Conservation (phyloP, 805 yeast genomes). For the Saturnispora sekii region DNA sequence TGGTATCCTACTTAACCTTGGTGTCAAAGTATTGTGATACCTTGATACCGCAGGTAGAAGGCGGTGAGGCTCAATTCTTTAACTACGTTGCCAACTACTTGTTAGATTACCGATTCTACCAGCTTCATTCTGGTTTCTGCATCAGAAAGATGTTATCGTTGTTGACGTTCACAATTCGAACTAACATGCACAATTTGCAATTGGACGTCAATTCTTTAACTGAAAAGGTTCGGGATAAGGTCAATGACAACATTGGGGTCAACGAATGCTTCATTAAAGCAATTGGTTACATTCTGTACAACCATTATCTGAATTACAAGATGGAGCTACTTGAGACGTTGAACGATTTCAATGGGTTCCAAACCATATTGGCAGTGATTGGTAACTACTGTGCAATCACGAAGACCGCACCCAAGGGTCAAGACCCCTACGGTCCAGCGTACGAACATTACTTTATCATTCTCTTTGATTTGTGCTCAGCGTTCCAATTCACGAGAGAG, state of each 20-base stretch:
- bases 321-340: slow-evolving; percentile 33
- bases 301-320: slow-evolving; percentile 17
- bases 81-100: slow-evolving; percentile 21
- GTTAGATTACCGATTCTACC: slow-evolving; percentile 24
- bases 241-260: slow-evolving; percentile 15
- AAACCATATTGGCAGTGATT: slow-evolving; percentile 27
- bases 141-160: slow-evolving; percentile 40
- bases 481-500: slow-evolving; percentile 31
- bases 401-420: slow-evolving; percentile 29
- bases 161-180: slow-evolving; percentile 25
- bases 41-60: slow-evolving; percentile 9
- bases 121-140: slow-evolving; percentile 34
- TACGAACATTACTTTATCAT: slow-evolving; percentile 36
- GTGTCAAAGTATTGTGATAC: slow-evolving; percentile 23
- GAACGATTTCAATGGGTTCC: slow-evolving; percentile 44
- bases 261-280: slow-evolving; percentile 25
- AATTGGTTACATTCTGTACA: slow-evolving; percentile 26
- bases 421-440: slow-evolving; percentile 17
- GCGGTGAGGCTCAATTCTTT: slow-evolving; percentile 21
- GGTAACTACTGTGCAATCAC: slow-evolving; percentile 23
- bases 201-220: slow-evolving; percentile 14
- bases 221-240: slow-evolving; percentile 13
- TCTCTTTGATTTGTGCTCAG: slow-evolving; percentile 45
- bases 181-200: slow-evolving; percentile 18
- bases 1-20: slow-evolving; percentile 27